These are phyloP conservation scores for Ogataea haglerorum DNA, from an alignment of 805 yeast species.

Conservation along the genomic window DNA sequence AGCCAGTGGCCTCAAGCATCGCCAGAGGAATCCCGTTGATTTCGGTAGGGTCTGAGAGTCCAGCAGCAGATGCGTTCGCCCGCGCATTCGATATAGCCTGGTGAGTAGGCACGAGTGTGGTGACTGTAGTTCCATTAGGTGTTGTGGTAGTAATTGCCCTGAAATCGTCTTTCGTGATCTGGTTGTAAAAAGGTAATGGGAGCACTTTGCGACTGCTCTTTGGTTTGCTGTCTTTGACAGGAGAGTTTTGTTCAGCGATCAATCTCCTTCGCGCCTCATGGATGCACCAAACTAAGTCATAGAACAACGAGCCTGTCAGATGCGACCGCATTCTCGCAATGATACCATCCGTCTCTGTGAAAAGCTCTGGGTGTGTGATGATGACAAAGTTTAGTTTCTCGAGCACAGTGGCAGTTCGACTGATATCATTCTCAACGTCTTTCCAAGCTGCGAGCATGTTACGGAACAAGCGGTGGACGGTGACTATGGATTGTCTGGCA, in stretches of 20 bases:
- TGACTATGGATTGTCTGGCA: slow-evolving; percentile 89
- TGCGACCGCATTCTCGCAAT: slow-evolving; percentile 89
- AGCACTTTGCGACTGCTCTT: slow-evolving; percentile 39
- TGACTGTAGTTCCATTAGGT: slow-evolving; percentile 88
- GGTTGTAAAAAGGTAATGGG: slow-evolving; percentile 88
- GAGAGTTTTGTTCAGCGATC: slow-evolving; percentile 36
- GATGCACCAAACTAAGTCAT: slow-evolving; percentile 90
- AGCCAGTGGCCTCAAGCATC: slow-evolving; percentile 78
- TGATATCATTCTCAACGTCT: slow-evolving; percentile 82
- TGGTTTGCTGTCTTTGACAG: slow-evolving; percentile 19
- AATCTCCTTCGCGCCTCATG: slow-evolving; percentile 87
- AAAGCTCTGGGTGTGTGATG: slow-evolving; percentile 81
- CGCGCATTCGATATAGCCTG: slow-evolving; percentile 65
- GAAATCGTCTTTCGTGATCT: slow-evolving; percentile 85
- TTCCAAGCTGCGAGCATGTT: slow-evolving; percentile 92
- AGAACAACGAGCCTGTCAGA: slow-evolving; percentile 83
- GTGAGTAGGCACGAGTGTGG: slow-evolving; percentile 84
- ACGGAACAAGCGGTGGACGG: slow-evolving; percentile 83
- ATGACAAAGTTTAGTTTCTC: slow-evolving; percentile 86
- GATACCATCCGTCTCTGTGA: slow-evolving; percentile 67
- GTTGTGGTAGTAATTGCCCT: slow-evolving; percentile 81
- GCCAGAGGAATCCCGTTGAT: slow-evolving; percentile 39
- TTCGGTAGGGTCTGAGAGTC: slow-evolving; percentile 44
- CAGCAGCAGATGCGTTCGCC: slow-evolving; percentile 54
- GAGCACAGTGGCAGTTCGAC: slow-evolving; percentile 85